Conservation (phyloP, 2,329 filamentous ascomycete species). For the Cercospora brassicicola region DNA sequence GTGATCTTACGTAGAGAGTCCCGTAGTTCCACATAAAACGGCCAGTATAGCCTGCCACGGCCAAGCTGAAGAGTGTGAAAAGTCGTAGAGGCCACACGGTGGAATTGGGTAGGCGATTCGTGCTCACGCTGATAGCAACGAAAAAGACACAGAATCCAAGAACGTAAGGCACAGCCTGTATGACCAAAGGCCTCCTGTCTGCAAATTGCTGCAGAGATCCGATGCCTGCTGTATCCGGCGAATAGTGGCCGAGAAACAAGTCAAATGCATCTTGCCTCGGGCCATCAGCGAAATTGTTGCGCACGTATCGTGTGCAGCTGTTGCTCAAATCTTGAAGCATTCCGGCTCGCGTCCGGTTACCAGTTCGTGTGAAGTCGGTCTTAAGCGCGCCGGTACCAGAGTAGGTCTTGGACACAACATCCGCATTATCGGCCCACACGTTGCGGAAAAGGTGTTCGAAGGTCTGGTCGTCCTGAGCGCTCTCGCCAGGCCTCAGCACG, state of each 20-base stretch:
- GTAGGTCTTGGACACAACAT: constrained; percentile 88
- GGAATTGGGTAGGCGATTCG: constrained; percentile 68
- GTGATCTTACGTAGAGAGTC: constrained; percentile 83
- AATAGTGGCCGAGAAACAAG: constrained; percentile 84
- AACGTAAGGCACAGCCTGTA: constrained; percentile 92
- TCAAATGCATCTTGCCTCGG: constrained; percentile 95
- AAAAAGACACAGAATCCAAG: constrained; percentile 84
- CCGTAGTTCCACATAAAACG: constrained; percentile 81
- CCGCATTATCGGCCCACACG: constrained; percentile 97
- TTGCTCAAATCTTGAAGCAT: constrained; percentile 84
- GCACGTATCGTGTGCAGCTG: constrained; percentile 82
- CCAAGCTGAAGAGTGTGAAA: constrained; percentile 76
- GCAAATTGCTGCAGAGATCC: constrained; percentile 74
- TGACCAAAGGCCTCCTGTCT: constrained; percentile 79
- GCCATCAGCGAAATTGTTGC: constrained; percentile 93
- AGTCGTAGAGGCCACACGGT: constrained; percentile 78
- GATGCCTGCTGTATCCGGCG: constrained; percentile 69
- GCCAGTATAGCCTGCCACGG: constrained; percentile 67
- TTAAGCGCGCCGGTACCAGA: constrained; percentile 96
- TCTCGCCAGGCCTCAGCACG: constrained; percentile 72
- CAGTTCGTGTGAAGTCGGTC: constrained; percentile 95
- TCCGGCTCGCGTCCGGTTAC: constrained; percentile 80
- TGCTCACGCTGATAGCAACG: constrained; percentile 71
- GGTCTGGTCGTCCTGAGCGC: constrained; percentile 72
- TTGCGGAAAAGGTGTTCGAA: constrained; percentile 96